A percentile compares a stretch with the other conserved stretches of the same genome.
These are phyloP conservation scores for Fusarium mexicanum DNA, from an alignment of 2,329 filamentous ascomycete species.

Conservation along the genomic window DNA sequence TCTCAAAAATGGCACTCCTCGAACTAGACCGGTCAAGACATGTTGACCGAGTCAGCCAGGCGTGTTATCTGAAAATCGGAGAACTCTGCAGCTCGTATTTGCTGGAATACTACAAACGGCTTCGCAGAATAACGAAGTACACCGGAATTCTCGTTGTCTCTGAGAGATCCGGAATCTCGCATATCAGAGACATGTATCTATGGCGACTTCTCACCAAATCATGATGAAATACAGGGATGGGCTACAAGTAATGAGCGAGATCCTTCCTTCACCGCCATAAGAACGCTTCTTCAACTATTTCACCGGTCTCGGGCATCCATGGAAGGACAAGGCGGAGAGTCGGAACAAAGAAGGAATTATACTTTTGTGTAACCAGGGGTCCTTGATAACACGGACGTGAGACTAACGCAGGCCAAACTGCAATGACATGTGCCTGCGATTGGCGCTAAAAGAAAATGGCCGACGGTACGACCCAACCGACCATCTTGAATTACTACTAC, in stretches of 20 bases:
- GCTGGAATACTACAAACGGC: background rate
- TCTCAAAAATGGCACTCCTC: slow-evolving; percentile 29
- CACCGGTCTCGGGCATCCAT: slow-evolving; percentile 11
- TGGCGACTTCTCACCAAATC: slow-evolving; percentile 7
- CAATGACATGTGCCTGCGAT: slow-evolving; percentile 19
- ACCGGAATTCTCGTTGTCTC: background rate
- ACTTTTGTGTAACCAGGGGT: slow-evolving; percentile 25
- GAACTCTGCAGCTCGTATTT: background rate
- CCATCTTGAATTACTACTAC: background rate
- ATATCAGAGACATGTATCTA: background rate
- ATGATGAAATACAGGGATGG: slow-evolving; percentile 10
- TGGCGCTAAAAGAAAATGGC: slow-evolving; percentile 38
- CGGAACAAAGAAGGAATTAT: slow-evolving; percentile 6
- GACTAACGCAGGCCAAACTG: slow-evolving; percentile 33
- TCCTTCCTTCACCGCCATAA: slow-evolving; percentile 24
- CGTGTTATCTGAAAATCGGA: slow-evolving; percentile 2
- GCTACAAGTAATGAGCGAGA: background rate
- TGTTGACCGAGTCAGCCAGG: slow-evolving; percentile 24
- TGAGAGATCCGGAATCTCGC: background rate
- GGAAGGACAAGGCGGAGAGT: slow-evolving; percentile 1
- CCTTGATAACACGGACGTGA: slow-evolving; percentile 5
- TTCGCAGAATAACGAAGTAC: background rate
- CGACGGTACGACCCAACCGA: slow-evolving; percentile 12
- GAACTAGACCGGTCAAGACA: slow-evolving; percentile 27
- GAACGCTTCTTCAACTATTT: background rate